Base-by-base conservation (phyloP, 108 stramenopile genomes). In the Nannochloropsis oceanica region DNA sequence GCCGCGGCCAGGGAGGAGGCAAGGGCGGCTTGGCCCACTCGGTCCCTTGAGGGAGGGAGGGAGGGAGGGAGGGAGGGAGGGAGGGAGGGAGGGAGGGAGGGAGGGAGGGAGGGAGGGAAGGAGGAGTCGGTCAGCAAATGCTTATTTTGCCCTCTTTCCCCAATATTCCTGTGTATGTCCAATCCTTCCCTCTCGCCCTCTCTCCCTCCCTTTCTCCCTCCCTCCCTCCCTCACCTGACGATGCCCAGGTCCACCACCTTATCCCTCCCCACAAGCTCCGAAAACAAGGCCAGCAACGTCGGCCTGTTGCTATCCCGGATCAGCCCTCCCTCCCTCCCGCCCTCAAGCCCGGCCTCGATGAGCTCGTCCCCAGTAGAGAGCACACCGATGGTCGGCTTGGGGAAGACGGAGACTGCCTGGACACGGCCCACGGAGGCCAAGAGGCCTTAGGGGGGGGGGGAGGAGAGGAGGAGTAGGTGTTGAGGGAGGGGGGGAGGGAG, bases 241-340 rank as follows among this genome's bases (percentile, higher is more conserved):
- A 94, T 94, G 25, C 98, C 96, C 20, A 95, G 89, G 90, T 97
- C 96, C 14, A 95, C 86, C 44, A 92, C 86, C 84, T n/a, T n/a
- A n/a, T n/a, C n/a, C n/a, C 89, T 46, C 85, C 88, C 43, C 59
- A 25, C 24, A 26, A n/a, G 12, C 46, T 26, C 25, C 87, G 84
- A 44, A 43, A 95, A 86, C 79, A 92, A 44, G 11, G 93, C 92
- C 3, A 95, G 87, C 43, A 97, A 88, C 43, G 94, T 90, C 25
- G 94, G 94, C 43, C 97, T 93, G 87, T 99, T 99, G 43, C 93
- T 94, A 89, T 99, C 98, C 79, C 93, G 94, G 85, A 97, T 95
- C 14, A 85, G 34, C 22, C 86, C 86, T 27, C 86, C 50, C 22
- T 44, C 25, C 0, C 59, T 44, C 43, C n/a, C n/a, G 59, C 20